phyloP scores from a whole-genome alignment of 225 moss, liverwort and hornwort genomes.

The Marchantia polymorpha region DNA sequence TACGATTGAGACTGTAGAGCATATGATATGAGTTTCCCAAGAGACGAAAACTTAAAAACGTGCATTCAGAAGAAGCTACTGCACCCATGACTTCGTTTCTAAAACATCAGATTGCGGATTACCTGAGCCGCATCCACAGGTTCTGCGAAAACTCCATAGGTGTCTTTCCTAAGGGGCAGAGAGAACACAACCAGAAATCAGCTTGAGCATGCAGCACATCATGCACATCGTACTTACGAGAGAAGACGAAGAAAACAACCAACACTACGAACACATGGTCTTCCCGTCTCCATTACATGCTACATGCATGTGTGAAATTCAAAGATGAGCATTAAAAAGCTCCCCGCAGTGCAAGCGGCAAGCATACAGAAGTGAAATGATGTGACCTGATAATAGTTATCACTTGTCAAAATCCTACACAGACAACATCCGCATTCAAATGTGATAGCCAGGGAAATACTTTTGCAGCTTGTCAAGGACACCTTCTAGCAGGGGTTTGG shows the following conservation, averaged over 20 bases:
- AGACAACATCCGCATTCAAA: not conserved
- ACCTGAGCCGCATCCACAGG: conserved; percentile 87
- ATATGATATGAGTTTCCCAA: not conserved
- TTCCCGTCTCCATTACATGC: too few relatives aligned
- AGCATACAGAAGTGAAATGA: too few relatives aligned
- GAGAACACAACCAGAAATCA: not conserved
- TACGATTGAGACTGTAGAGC: not conserved
- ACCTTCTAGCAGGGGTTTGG: conserved; percentile 80
- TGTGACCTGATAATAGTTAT: too few relatives aligned
- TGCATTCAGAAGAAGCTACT: not conserved
- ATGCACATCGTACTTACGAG: not conserved
- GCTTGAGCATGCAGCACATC: not conserved
- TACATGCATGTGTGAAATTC: too few relatives aligned
- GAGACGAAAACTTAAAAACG: not conserved
- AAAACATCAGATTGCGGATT: not conserved
- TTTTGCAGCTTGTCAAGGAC: conserved; percentile 94
- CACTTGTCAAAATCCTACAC: too few relatives aligned
- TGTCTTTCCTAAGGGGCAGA: conserved; percentile 74
- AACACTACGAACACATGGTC: too few relatives aligned
- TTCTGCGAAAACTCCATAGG: conserved; percentile 96
- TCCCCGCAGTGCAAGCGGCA: too few relatives aligned
- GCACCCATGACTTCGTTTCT: not conserved
- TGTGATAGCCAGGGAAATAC: conserved; percentile 30
- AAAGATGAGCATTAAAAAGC: too few relatives aligned
- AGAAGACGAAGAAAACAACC: not conserved